Evolutionary conservation across 2,329 filamentous ascomycete species (phyloP).

Genomic region (Epicoccum nigrum): DNA sequence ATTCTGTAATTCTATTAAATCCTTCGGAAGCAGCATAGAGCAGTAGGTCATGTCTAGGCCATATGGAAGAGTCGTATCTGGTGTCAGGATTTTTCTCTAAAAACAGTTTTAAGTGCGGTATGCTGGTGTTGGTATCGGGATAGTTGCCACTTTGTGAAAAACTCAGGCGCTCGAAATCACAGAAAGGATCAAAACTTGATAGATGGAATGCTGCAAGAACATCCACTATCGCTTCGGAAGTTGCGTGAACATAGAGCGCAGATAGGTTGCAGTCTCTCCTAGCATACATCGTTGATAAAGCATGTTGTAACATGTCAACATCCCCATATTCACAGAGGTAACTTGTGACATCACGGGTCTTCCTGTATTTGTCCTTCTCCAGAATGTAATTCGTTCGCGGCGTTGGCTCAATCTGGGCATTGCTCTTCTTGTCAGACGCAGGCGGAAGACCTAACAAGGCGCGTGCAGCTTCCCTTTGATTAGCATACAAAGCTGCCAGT

Average conservation of each 20-base stretch:
- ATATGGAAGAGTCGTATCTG: not conserved
- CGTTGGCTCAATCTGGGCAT: not conserved
- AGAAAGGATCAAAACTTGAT: not conserved
- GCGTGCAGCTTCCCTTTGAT: not conserved
- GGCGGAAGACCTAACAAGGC: not conserved
- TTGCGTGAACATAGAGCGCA: not conserved
- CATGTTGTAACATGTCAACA: not conserved
- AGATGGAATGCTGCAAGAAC: not conserved
- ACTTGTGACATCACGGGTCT: too few species aligned
- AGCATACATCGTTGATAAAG: not conserved
- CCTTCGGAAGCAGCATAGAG: not conserved
- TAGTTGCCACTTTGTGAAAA: not conserved
- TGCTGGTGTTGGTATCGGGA: too few species aligned
- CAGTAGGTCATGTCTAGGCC: not conserved
- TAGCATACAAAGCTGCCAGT: not conserved
- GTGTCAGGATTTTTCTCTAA: not conserved
- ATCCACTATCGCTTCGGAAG: not conserved
- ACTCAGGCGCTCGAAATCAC: too few species aligned
- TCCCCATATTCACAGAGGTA: not conserved
- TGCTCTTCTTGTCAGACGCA: not conserved
- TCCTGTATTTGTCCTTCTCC: not conserved
- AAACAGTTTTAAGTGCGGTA: not conserved
- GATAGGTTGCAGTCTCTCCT: not conserved
- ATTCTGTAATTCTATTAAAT: not conserved
- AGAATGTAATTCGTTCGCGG: not conserved